Evolutionary conservation across 495 filamentous ascomycete species (phyloP).

Genomic region (Aspergillus nidulans): DNA sequence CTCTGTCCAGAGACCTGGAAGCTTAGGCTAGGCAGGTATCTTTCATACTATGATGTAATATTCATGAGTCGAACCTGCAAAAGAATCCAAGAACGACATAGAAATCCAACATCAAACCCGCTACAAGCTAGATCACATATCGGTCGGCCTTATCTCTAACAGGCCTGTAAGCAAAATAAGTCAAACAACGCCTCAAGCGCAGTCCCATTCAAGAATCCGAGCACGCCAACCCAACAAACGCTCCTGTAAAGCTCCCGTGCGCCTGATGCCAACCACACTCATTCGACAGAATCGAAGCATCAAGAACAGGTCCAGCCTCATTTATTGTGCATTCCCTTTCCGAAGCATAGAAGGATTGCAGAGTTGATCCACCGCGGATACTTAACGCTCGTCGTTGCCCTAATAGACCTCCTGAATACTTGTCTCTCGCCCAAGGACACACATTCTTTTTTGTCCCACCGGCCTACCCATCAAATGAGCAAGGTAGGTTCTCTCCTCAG

Average conservation of each 20-base stretch:
- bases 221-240: constrained; percentile 10
- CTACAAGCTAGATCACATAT: background rate
- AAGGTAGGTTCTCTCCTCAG: too few relatives aligned
- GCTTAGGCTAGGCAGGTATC: too few relatives aligned
- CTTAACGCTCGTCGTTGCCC: constrained; percentile 6
- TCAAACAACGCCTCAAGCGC: background rate
- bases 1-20: too few relatives aligned
- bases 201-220: constrained; percentile 7
- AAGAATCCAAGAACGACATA: too few relatives aligned
- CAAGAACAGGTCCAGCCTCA: constrained; percentile 1
- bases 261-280: constrained; percentile 9
- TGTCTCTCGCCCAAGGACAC: constrained; percentile 8
- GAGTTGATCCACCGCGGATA: background rate
- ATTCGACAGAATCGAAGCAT: constrained; percentile 8
- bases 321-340: background rate
- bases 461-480: too few relatives aligned
- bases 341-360: constrained; percentile 11
- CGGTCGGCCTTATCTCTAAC: constrained; percentile 3
- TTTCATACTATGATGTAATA: too few relatives aligned
- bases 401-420: constrained; percentile 5
- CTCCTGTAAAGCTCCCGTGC: constrained; percentile 10
- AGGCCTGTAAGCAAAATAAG: constrained; percentile 2
- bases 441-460: background rate
- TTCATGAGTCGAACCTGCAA: too few relatives aligned
- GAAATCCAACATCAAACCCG: too few relatives aligned